Percentiles rank a stretch among this genome's conserved stretches.
These are phyloP conservation scores for Pythium insidiosum DNA, from an alignment of 352 stramenopile species.

Conservation along the genomic window DNA sequence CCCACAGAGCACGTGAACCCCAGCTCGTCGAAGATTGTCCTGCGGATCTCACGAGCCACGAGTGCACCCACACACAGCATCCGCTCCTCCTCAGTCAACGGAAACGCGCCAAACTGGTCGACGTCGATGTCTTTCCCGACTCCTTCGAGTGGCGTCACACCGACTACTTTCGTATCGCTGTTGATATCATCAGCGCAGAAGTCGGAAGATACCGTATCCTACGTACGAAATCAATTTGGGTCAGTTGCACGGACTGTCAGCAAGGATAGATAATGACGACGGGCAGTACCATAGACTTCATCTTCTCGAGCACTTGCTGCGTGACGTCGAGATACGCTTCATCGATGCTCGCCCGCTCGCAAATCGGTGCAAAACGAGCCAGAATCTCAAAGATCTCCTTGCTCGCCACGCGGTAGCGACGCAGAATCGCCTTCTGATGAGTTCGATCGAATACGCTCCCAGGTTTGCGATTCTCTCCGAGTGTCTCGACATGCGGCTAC, in stretches of 20 bases:
- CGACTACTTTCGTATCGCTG: slow-evolving; percentile 64
- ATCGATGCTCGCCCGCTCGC: slow-evolving; percentile 76
- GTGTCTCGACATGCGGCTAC: slow-evolving; percentile 74
- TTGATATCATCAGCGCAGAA: slow-evolving; percentile 54
- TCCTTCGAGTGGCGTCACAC: slow-evolving; percentile 29
- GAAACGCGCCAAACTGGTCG: slow-evolving; percentile 29
- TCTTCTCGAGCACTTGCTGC: slow-evolving; percentile 41
- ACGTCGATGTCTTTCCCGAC: slow-evolving; percentile 21
- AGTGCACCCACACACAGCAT: slow-evolving; percentile 55
- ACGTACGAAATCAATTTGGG: too few relatives aligned
- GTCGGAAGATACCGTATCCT: slow-evolving; percentile 43
- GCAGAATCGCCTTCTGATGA: slow-evolving; percentile 76
- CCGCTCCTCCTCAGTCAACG: slow-evolving; percentile 50
- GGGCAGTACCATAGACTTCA: too few relatives aligned
- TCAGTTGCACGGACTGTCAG: too few relatives aligned
- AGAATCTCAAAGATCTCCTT: slow-evolving; percentile 72
- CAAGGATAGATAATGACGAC: too few relatives aligned
- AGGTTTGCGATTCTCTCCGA: slow-evolving; percentile 66
- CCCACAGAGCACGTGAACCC: slow-evolving; percentile 79
- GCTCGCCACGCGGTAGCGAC: slow-evolving; percentile 73
- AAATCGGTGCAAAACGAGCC: slow-evolving; percentile 30
- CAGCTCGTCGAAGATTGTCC: slow-evolving; percentile 46
- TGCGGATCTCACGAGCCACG: slow-evolving; percentile 67
- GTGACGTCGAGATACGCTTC: slow-evolving; percentile 81
- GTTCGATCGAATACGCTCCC: slow-evolving; percentile 55